Percentiles rank a stretch among this genome's conserved stretches.
Conservation (phyloP, 2,329 filamentous ascomycete genomes). For the Pseudogymnoascus destructans region DNA sequence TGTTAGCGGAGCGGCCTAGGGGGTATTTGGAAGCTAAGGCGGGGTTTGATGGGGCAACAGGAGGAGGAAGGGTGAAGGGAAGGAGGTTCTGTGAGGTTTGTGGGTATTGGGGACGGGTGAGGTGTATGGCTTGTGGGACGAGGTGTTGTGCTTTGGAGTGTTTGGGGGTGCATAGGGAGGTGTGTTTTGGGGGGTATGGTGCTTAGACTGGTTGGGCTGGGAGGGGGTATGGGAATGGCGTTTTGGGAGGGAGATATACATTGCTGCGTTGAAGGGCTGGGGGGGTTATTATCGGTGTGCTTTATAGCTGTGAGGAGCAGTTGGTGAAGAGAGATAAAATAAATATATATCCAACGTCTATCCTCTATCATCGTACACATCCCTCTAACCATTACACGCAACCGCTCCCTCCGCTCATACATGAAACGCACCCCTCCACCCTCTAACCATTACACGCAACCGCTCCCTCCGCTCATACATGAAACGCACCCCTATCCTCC, state of each 20-base stretch:
- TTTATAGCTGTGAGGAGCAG: not conserved
- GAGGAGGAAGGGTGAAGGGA: constrained; percentile 35
- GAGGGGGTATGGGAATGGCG: not conserved
- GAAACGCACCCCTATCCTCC: not conserved
- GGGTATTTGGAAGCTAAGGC: constrained; percentile 53
- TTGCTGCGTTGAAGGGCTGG: not conserved
- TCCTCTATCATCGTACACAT: not conserved
- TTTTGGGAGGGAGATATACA: not conserved
- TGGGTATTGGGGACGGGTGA: constrained; percentile 67
- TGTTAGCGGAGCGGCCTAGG: constrained; percentile 52
- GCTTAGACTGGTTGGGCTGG: constrained; percentile 13
- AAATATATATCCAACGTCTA: not conserved
- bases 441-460: not conserved
- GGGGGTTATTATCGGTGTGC: not conserved
- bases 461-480: not conserved
- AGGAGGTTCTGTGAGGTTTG: constrained; percentile 66
- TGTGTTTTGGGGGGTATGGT: constrained; percentile 54
- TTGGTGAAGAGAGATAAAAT: not conserved
- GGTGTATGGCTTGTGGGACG: constrained; percentile 66
- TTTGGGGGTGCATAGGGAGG: constrained; percentile 57
- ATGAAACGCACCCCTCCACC: not conserved
- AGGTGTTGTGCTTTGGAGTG: constrained; percentile 68
- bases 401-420: not conserved
- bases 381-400: not conserved
- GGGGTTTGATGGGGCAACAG: constrained; percentile 31